A percentile compares a stretch with the other conserved stretches of the same genome.
These are phyloP conservation scores for Castanea crenata DNA, from an alignment of 306 rosid species.

Conservation along the genomic window DNA sequence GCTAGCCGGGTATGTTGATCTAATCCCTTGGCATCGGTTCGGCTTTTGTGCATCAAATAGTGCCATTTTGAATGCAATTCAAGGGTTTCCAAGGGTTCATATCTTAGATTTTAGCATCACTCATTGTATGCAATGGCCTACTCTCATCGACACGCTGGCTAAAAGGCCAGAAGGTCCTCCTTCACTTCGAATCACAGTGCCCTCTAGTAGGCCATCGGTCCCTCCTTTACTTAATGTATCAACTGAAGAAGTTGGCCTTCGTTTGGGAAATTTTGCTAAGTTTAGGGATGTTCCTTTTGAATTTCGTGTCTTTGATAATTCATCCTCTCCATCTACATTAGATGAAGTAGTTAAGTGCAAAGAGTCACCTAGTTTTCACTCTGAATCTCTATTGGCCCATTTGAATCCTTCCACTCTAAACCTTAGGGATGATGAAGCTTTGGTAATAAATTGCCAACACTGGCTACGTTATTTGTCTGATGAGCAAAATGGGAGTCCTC, in stretches of 20 bases:
- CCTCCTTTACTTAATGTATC: conserved; percentile 78
- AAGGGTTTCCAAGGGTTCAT: conserved; percentile 64
- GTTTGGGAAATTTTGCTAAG: conserved; percentile 70
- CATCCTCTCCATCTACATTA: conserved; percentile 7
- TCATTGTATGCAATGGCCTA: conserved; percentile 99
- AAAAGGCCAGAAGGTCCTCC: conserved; percentile 86
- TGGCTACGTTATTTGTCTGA: conserved; percentile 72
- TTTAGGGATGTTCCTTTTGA: conserved; percentile 73
- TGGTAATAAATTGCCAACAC: conserved; percentile 80
- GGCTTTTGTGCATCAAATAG: conserved; percentile 84
- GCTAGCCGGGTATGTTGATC: conserved; percentile 89
- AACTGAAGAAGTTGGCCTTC: conserved; percentile 71
- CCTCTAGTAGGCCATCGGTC: conserved; percentile 63
- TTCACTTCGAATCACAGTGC: conserved; percentile 69
- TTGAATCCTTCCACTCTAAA: conserved; percentile 54
- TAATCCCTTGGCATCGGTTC: conserved; percentile 95
- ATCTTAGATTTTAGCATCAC: conserved; percentile 84
- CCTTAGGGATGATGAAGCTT: conserved; percentile 76
- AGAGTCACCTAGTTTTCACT: conserved; percentile 34
- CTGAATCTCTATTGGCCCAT: conserved; percentile 48
- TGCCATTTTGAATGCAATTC: conserved; percentile 63
- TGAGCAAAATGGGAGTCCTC: conserved; percentile 30
- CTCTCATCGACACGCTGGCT: conserved; percentile 75
- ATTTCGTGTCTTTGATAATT: conserved; percentile 49
- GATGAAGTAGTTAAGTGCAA: conserved; percentile 4